A percentile compares a stretch with the other conserved stretches of the same genome.
phyloP scores from a whole-genome alignment of 495 filamentous ascomycete genomes.

The Penicillium simplicissimum region DNA sequence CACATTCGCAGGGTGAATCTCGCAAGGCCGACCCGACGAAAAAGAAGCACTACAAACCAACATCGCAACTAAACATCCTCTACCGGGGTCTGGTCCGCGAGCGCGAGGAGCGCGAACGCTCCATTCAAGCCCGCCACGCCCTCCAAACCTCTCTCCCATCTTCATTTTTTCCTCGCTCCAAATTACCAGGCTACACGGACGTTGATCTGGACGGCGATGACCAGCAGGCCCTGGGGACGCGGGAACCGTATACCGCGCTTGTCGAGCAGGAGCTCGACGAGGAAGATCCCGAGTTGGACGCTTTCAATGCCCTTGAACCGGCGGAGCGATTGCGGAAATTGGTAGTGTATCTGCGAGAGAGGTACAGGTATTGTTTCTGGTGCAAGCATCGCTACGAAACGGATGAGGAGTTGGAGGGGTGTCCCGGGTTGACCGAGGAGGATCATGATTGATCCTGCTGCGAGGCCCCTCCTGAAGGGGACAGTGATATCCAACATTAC shows the following conservation, averaged over 20 bases:
- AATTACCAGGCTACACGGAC: conserved; percentile 54
- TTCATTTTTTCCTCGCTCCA: conserved; percentile 45
- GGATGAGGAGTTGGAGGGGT: conserved; percentile 71
- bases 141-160: conserved; percentile 63
- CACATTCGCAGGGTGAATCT: conserved; percentile 6
- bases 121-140: conserved; percentile 65
- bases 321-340: conserved; percentile 64
- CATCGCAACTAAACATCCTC: conserved; percentile 69
- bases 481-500: conserved; percentile 7
- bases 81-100: conserved; percentile 73
- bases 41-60: conserved; percentile 45
- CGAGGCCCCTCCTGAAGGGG: neutral
- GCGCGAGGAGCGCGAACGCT: conserved; percentile 69
- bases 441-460: conserved; percentile 71
- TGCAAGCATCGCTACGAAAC: conserved; percentile 80
- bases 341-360: conserved; percentile 66
- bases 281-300: conserved; percentile 83
- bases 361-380: conserved; percentile 91
- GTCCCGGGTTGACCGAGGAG: conserved; percentile 87
- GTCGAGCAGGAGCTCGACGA: conserved; percentile 74
- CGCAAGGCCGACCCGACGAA: conserved; percentile 14
- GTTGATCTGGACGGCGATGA: conserved; percentile 58
- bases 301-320: conserved; percentile 68
- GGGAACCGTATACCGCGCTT: conserved; percentile 38
- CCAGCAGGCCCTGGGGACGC: conserved; percentile 52